These are phyloP conservation scores for Rhodotorula sp. DNA, from an alignment of 1,284 basidiomycete species.

Conservation along the genomic window DNA sequence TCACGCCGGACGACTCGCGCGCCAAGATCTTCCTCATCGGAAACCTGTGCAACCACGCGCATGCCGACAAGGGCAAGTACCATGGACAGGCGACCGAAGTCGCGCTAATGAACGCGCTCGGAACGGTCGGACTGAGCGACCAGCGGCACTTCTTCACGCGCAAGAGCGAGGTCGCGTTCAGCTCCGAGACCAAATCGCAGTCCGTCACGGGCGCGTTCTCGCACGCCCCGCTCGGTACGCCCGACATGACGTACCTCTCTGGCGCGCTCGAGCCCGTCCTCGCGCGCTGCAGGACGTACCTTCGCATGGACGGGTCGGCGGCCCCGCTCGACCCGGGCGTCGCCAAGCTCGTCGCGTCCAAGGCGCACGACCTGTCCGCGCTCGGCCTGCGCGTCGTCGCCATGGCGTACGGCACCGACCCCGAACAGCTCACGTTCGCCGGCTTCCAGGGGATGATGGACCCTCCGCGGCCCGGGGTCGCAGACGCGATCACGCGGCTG, in stretches of 20 bases:
- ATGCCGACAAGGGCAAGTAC: slow-evolving; percentile 68
- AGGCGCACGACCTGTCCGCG: slow-evolving; percentile 70
- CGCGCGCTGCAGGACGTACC: slow-evolving; percentile 80
- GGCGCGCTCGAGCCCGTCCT: slow-evolving; percentile 88
- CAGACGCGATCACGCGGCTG: slow-evolving; percentile 76
- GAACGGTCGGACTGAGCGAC: slow-evolving; percentile 69
- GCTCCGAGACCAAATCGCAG: slow-evolving; percentile 91
- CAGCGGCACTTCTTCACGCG: slow-evolving; percentile 71
- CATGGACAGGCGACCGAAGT: slow-evolving; percentile 94
- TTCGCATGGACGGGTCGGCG: slow-evolving; percentile 79
- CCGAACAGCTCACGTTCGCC: slow-evolving; percentile 73
- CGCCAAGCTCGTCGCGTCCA: slow-evolving; percentile 65
- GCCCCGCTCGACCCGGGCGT: slow-evolving; percentile 71
- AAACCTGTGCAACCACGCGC: slow-evolving; percentile 60
- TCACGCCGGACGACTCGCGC: slow-evolving; percentile 41
- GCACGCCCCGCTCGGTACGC: slow-evolving; percentile 50
- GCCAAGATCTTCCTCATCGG: slow-evolving; percentile 63
- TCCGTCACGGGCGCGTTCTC: slow-evolving; percentile 70
- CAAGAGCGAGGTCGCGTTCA: slow-evolving; percentile 80
- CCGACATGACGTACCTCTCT: slow-evolving; percentile 85
- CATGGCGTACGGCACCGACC: slow-evolving; percentile 73
- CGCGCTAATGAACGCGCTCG: slow-evolving; percentile 81
- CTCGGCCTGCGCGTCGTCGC: slow-evolving; percentile 84
- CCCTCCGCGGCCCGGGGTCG: slow-evolving; percentile 90
- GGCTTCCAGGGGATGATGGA: slow-evolving; percentile 96